phyloP scores from a whole-genome alignment of 2,329 filamentous ascomycete species.

The Neofusicoccum sp. region DNA sequence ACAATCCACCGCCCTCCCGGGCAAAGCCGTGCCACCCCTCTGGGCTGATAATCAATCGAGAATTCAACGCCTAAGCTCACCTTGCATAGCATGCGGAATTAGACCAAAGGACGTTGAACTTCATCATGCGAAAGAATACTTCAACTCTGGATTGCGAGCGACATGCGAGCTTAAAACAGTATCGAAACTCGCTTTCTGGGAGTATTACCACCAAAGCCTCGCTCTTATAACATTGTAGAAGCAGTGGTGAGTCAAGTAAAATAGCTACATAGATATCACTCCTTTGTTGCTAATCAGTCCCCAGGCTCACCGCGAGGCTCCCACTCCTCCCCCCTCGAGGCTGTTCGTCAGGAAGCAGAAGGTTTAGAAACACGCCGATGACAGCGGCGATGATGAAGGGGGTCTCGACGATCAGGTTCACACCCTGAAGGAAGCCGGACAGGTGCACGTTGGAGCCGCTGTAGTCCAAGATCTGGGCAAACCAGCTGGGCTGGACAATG shows the following conservation, averaged over 20 bases:
- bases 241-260: background rate
- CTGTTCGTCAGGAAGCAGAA: conserved; percentile 39
- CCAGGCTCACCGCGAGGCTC: conserved; percentile 17
- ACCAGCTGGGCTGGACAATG: conserved; percentile 41
- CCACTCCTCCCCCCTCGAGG: background rate
- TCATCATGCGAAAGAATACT: no score
- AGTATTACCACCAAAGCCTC: background rate
- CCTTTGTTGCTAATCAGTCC: background rate
- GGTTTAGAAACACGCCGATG: conserved; percentile 41
- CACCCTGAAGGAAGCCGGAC: conserved; percentile 41
- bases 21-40: no score
- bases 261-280: no score
- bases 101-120: no score
- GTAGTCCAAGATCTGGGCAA: conserved; percentile 39
- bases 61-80: no score
- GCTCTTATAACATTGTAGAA: background rate
- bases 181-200: no score
- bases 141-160: no score
- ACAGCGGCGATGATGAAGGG: conserved; percentile 43
- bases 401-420: conserved; percentile 43
- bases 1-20: background rate
- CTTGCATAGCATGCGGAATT: no score
- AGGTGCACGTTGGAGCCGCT: conserved; percentile 36
- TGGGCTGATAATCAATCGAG: no score
- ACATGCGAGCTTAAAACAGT: no score